These are phyloP conservation scores for Oryza officinalis DNA, from an alignment of 176 grass and related monocot species.

Conservation along the genomic window DNA sequence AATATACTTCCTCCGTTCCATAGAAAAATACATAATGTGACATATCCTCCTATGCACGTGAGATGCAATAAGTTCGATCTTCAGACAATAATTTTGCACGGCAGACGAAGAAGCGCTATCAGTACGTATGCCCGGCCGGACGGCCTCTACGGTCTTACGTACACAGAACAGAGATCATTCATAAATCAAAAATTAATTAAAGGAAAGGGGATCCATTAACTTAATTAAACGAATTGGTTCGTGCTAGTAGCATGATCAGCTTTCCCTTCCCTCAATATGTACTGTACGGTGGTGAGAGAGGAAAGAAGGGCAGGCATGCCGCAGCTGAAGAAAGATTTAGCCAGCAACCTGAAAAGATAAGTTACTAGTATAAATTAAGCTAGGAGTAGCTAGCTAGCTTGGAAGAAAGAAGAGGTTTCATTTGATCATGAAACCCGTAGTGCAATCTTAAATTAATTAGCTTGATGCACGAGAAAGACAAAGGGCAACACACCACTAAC, in stretches of 20 bases:
- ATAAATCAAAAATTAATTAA: background rate
- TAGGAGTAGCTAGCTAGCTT: background rate
- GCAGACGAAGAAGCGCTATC: background rate
- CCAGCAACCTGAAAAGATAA: background rate
- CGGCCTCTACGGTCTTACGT: background rate
- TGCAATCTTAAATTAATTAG: background rate
- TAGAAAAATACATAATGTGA: no score
- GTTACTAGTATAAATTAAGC: no score
- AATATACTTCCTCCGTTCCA: no score
- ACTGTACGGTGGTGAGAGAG: background rate
- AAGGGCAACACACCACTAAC: background rate
- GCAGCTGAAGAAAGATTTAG: background rate
- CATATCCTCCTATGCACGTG: no score
- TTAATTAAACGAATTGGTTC: no score
- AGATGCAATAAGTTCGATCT: background rate
- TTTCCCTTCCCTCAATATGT: background rate
- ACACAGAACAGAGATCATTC: background rate
- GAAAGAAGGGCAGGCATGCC: background rate
- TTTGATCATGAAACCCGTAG: background rate
- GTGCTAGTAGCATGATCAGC: background rate
- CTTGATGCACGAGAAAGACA: constrained; percentile 38
- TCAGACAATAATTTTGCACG: background rate
- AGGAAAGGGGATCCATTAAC: background rate
- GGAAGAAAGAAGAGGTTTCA: background rate
- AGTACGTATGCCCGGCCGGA: background rate